Evolutionary conservation across 495 filamentous ascomycete species (phyloP).

Genomic region (Hyaloscypha hepaticicola): DNA sequence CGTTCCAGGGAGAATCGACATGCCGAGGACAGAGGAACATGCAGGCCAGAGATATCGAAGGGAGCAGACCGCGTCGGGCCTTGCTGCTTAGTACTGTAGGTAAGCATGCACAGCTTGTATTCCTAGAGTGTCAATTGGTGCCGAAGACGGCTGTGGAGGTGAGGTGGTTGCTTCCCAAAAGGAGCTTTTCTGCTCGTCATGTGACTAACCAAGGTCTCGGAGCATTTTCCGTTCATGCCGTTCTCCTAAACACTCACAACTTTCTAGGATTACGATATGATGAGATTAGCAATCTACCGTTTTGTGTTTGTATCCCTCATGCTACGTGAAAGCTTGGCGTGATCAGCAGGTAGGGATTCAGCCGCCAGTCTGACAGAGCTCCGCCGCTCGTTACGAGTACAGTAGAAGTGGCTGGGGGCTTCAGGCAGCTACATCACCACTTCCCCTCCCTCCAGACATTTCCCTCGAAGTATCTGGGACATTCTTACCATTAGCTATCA

Average conservation of each 20-base stretch:
- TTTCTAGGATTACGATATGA: neutral
- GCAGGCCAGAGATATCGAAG: neutral
- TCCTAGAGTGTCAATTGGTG: too few relatives aligned
- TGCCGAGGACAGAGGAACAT: neutral
- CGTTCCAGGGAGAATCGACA: neutral
- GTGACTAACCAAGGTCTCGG: neutral
- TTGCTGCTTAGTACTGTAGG: neutral
- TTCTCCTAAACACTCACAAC: neutral
- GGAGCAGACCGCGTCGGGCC: neutral
- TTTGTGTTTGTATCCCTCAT: neutral
- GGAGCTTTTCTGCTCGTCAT: neutral
- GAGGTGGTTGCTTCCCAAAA: neutral
- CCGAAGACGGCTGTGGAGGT: neutral
- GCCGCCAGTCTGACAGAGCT: neutral
- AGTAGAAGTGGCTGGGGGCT: neutral
- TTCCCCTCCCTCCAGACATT: neutral
- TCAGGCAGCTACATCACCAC: neutral
- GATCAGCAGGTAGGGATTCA: neutral
- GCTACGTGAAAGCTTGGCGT: neutral
- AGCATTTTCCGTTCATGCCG: neutral
- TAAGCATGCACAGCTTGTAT: too few relatives aligned
- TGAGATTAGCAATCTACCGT: neutral
- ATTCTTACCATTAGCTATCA: neutral
- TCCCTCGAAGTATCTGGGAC: neutral
- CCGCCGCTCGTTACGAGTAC: conserved; percentile 4